Base-by-base conservation (phyloP, 2,329 filamentous ascomycete species). In the Hymenoscyphus salicellus region DNA sequence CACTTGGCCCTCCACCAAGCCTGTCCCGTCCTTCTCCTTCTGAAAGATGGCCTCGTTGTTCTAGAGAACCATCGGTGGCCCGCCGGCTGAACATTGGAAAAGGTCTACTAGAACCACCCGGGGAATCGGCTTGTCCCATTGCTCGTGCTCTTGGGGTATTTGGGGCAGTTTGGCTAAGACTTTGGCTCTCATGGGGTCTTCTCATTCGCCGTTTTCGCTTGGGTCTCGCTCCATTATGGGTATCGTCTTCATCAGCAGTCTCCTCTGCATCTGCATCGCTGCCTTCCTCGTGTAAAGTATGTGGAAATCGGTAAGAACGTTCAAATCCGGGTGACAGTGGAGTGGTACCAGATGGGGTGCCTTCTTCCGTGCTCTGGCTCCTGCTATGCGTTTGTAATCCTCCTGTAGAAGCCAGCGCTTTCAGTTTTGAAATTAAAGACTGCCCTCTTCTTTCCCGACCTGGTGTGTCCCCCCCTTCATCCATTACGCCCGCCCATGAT, bases 201-300 rank as follows among this genome's bases (percentile, higher is more conserved):
- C 84, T 83, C 70, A 82, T 87, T 74, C 85, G 86, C 68, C 86
- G 84, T 76, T 87, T 88, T 76, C 84, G 88, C 77, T 85, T 90
- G 36, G 81, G 81, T 67, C 83, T 84, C 1, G 77, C 71, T 32
- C 77, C 72, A 61, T 81, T 79, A 16, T 78, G 74, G n/a, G 77
- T 72, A 20, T 79, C 79, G n/a, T 83, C 83, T 74, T 97, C 93
- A 61, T 93, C 92, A 0, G 88, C 91, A 55, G 92, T 96, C 74
- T 95, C 92, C 75, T 96, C 93, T 1, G 89, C 91, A 75, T 96
- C 93, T 0, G 89, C 91, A 72, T 93, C 91, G 75, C 87, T 91
- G 23, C 86, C 87, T 67, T 83, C 75, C 46, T 52, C 46, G 23
- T 52, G 46, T 63, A 87, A 75, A 0, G 82, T 85, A 23, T 83